Evolutionary conservation across 352 stramenopile species (phyloP), one percentile per base, ranked within the genome.

Genomic region (Pilasporangium apinafurcum): DNA sequence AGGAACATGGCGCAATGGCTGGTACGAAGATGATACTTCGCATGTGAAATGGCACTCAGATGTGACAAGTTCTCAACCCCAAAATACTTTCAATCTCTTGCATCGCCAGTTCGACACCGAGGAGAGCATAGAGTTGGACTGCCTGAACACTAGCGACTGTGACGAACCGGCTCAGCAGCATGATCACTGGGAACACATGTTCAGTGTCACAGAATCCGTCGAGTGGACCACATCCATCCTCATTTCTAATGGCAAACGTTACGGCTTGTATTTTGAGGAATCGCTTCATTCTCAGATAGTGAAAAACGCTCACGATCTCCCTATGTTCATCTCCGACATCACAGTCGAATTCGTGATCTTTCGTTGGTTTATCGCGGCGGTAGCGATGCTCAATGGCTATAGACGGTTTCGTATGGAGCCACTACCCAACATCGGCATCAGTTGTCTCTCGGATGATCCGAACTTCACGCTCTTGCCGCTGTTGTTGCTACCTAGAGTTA

Each of bases 311-410:
- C 75, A 81, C 43, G 44, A 62, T 7, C 37, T 70, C 20, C 48
- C 64, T 5, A 59, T 43, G 10, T 56, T 71, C 12, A 51, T 77
- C 29, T 68, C 65, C 2, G 75, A 77, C 27, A 0, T 54, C 0
- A 68, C 65, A 10, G 18, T 73, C 4, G 51, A 32, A 0, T 8
- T 59, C 16, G 22, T 78, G 29, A 48, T 77, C 0, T 14, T 61
- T 2, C 61, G 56, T 0, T 81, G 68, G 68, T 52, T 66, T 16
- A 28, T 56, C 12, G 37, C 30, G 1, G 48, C 52, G 16, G 1
- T 60, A 0, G 43, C 47, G 17, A 30, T 65, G 8, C 16, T 35
- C 1, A 31, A 40, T 9, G 25, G 12, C 18, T 38, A 51, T 29
- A 32, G 22, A 7, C 33, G 35, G 3, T 9, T 6, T 25, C 21